phyloP scores from a whole-genome alignment of 2,329 filamentous ascomycete genomes.

The Pseudogymnoascus sp. region DNA sequence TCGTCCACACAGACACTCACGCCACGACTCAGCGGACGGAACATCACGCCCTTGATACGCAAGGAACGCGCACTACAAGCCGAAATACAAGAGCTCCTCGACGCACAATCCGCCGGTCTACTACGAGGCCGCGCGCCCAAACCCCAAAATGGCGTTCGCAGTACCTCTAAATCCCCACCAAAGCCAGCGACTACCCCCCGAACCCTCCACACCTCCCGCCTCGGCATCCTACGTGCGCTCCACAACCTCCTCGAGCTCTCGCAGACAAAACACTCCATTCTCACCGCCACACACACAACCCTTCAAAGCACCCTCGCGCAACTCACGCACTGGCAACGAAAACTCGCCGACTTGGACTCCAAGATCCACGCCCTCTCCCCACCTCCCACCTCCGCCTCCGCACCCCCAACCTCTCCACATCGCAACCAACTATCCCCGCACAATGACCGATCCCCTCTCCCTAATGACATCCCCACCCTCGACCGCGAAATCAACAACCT shows the following conservation, averaged over 20 bases:
- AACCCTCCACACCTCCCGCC: neutral
- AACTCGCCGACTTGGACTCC: neutral
- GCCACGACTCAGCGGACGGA: neutral
- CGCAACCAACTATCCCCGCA: neutral
- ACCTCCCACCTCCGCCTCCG: neutral
- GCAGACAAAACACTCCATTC: neutral
- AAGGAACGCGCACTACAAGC: slow-evolving; percentile 45
- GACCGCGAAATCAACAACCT: neutral
- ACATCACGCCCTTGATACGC: slow-evolving; percentile 18
- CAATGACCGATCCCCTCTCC: neutral
- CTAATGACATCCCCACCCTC: neutral
- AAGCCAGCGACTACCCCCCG: neutral
- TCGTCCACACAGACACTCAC: slow-evolving; percentile 1
- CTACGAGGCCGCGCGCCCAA: slow-evolving; percentile 18
- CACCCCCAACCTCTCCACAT: neutral
- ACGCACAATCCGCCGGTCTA: slow-evolving; percentile 46
- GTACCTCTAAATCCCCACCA: neutral
- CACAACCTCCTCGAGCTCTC: neutral
- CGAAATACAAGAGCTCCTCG: slow-evolving; percentile 48
- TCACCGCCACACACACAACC: neutral
- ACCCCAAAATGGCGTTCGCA: neutral
- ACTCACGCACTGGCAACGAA: neutral
- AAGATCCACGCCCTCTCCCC: neutral
- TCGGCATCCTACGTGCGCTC: neutral
- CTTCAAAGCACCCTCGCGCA: neutral